phyloP scores from a whole-genome alignment of 2,329 filamentous ascomycete species.

The Teratosphaeria nubilosa region DNA sequence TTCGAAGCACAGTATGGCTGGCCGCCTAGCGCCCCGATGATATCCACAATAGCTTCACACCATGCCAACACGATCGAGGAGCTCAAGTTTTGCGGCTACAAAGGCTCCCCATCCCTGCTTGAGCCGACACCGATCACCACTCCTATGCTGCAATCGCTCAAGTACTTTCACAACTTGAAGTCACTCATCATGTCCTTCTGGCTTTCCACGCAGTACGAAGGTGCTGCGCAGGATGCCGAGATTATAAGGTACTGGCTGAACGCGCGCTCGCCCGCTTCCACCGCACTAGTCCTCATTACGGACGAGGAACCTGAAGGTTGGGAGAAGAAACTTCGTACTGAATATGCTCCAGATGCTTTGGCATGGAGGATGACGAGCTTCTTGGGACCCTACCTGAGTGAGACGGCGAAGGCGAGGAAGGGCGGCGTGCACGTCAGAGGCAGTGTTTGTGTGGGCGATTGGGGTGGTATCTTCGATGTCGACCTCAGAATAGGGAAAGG shows the following conservation, averaged over 20 bases:
- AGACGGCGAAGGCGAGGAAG: slow-evolving; percentile 28
- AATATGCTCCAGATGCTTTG: slow-evolving; percentile 31
- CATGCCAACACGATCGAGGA: slow-evolving; percentile 33
- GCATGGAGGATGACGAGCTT: slow-evolving; percentile 31
- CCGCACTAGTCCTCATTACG: slow-evolving; percentile 26
- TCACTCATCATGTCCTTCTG: slow-evolving; percentile 33
- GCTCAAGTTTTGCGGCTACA: slow-evolving; percentile 40
- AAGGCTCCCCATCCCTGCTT: slow-evolving; percentile 33
- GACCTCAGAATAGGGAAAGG: slow-evolving; percentile 32
- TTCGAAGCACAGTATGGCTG: slow-evolving; percentile 34
- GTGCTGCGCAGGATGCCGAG: slow-evolving; percentile 26
- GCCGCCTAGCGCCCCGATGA: slow-evolving; percentile 28
- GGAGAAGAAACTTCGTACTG: slow-evolving; percentile 31
- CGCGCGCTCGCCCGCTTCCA: slow-evolving; percentile 28
- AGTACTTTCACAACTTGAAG: slow-evolving; percentile 33
- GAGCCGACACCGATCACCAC: slow-evolving; percentile 28
- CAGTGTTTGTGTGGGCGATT: slow-evolving; percentile 34
- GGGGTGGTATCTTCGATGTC: slow-evolving; percentile 36
- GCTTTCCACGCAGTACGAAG: slow-evolving; percentile 32
- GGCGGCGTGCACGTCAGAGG: slow-evolving; percentile 35
- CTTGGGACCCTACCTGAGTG: slow-evolving; percentile 31
- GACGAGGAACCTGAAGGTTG: slow-evolving; percentile 29
- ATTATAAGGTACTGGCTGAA: slow-evolving; percentile 38
- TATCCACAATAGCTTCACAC: slow-evolving; percentile 32
- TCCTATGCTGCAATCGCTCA: slow-evolving; percentile 30